Evolutionary conservation across 2,329 filamentous ascomycete species (phyloP).

Genomic region (Pseudomassariella vexata): DNA sequence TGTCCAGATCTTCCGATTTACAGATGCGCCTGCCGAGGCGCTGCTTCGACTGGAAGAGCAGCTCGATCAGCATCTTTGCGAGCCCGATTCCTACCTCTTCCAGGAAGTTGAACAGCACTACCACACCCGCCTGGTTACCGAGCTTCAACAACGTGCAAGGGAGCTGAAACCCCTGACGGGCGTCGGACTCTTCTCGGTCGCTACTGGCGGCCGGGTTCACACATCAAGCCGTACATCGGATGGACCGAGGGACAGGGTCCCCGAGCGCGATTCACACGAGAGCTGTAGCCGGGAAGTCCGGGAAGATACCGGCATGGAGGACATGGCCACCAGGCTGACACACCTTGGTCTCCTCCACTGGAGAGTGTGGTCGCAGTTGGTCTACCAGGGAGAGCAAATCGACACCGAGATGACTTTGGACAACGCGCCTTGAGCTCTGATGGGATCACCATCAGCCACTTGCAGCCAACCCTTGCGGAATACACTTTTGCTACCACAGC

Average conservation of each 20-base stretch:
- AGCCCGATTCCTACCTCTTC: conserved; percentile 38
- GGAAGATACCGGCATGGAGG: conserved; percentile 51
- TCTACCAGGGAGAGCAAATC: conserved; percentile 49
- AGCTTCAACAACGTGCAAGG: conserved; percentile 42
- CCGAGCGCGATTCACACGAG: conserved; percentile 20
- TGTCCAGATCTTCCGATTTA: conserved; percentile 53
- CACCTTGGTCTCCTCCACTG: conserved; percentile 85
- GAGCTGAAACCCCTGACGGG: conserved; percentile 48
- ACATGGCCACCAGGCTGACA: conserved; percentile 71
- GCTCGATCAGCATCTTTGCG: conserved; percentile 37
- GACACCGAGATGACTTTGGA: conserved; percentile 17
- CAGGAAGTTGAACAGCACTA: conserved; percentile 43
- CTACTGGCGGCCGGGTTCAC: conserved; percentile 44
- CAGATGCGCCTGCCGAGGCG: conserved; percentile 42
- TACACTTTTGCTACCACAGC: no score
- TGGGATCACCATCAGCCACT: no score
- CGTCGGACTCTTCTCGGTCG: conserved; percentile 48
- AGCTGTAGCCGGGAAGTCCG: conserved; percentile 33
- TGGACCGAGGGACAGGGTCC: conserved; percentile 21
- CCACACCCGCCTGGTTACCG: conserved; percentile 40
- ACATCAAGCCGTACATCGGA: conserved; percentile 30
- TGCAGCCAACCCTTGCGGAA: no score
- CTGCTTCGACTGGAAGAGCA: conserved; percentile 44
- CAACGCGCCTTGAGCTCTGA: no score
- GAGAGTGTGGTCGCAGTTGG: conserved; percentile 77